Evolutionary conservation across 1,284 basidiomycete genomes (phyloP), one percentile per base, ranked within the genome.

Genomic region (Ustilago sp.): DNA sequence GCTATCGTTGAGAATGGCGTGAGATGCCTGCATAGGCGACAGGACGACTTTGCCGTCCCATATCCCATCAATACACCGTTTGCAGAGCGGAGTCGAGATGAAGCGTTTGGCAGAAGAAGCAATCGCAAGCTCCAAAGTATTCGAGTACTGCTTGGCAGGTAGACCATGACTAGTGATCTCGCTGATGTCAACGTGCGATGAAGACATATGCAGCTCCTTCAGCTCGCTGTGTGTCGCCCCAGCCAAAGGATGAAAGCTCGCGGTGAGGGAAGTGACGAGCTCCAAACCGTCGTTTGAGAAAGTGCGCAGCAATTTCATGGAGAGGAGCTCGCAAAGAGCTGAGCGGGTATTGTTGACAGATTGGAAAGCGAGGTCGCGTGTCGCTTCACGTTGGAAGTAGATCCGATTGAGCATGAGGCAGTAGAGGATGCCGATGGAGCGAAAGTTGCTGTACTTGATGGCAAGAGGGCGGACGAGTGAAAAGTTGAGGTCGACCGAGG

Each of bases 401-500:
- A 95, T 91, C 52, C 93, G 91, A 86, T 94, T 96, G 62, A 98
- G 88, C 11, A 98, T 90, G 67, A 95, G 90, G 80, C 93, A 94
- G 86, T 97, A 97, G 7, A 94, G 92, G 64, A 93, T 87, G 34
- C 92, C 90, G 83, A 90, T 66, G 48, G 71, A 74, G 6, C 69
- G 68, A 3, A 73, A 69, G 48, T 69, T 64, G 62, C 69, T 74
- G 63, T 82, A 81, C 55, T 81, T 81, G 77, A 79, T 76, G 0
- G 82, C 80, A 4, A 83, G 63, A 2, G 82, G 82, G 15, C 82
- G 74, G 0, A 83, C 80, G 8, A 80, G 71, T 34, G 80, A 69
- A 31, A 81, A 83, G 64, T 83, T 83, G 64, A 83, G 68, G 48
- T 83, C 82, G 43, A 80, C 68, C 43, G 70, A 69, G 9, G 77